phyloP scores from a whole-genome alignment of 192 early-diverging fungal species.

The Geranomyces variabilis region DNA sequence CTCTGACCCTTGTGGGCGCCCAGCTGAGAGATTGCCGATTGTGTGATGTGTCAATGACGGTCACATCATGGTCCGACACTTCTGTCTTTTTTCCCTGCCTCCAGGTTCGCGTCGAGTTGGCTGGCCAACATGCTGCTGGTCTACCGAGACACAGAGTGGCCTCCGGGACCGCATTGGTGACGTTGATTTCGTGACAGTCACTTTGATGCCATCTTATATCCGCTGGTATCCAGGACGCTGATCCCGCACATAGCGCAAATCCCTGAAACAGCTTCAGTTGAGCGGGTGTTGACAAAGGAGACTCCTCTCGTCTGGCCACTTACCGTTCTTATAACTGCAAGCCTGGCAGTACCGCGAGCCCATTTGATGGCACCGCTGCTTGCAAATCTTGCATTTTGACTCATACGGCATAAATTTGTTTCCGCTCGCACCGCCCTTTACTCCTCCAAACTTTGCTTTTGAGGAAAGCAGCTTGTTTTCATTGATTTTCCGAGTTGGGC shows the following conservation, averaged over 20 bases:
- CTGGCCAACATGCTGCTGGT: too few species aligned
- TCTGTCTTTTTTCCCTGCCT: too few species aligned
- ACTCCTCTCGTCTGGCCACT: not conserved
- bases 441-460: constrained; percentile 27
- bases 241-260: constrained; percentile 51
- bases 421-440: not conserved
- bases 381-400: constrained; percentile 39
- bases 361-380: constrained; percentile 34
- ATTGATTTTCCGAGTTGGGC: constrained; percentile 27
- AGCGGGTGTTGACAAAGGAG: not conserved
- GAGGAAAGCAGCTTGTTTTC: constrained; percentile 49
- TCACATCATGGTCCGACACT: too few species aligned
- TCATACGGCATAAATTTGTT: constrained; percentile 46
- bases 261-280: constrained; percentile 15
- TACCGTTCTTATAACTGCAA: constrained; percentile 47
- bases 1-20: too few species aligned
- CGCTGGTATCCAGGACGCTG: constrained; percentile 44
- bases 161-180: too few species aligned
- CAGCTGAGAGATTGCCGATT: too few species aligned
- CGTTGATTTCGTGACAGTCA: constrained; percentile 18
- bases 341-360: constrained; percentile 43
- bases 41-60: too few species aligned
- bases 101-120: too few species aligned
- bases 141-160: too few species aligned
- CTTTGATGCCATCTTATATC: constrained; percentile 43